phyloP scores from a whole-genome alignment of 768 basidiomycete species.

The Rhizopogon vinicolor region DNA sequence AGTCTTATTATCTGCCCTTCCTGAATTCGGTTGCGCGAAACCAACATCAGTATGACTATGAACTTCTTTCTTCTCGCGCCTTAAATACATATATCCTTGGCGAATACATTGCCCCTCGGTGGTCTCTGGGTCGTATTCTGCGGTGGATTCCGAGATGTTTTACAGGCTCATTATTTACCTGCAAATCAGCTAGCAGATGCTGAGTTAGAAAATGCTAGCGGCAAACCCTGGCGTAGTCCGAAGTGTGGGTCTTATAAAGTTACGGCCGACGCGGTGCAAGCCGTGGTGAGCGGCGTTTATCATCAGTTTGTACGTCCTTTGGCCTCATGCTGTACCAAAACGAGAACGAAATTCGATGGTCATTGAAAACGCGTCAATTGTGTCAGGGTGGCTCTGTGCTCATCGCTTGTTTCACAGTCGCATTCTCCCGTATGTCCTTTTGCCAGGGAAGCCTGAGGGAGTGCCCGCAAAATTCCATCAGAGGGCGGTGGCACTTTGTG shows the following conservation, averaged over 20 bases:
- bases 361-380: not conserved
- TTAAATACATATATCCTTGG: conserved; percentile 74
- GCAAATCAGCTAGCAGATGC: conserved; percentile 11
- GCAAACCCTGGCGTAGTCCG: conserved; percentile 32
- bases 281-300: conserved; percentile 70
- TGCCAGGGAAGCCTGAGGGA: conserved; percentile 20
- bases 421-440: conserved; percentile 26
- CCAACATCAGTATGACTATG: conserved; percentile 46
- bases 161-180: conserved; percentile 12
- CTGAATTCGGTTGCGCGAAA: conserved; percentile 50
- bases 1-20: conserved; percentile 70
- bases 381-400: conserved; percentile 27
- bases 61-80: conserved; percentile 48
- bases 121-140: conserved; percentile 69
- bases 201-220: conserved; percentile 22
- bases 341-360: conserved; percentile 5
- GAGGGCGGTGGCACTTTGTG: conserved; percentile 18
- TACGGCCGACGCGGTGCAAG: conserved; percentile 70
- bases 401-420: conserved; percentile 29
- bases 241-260: conserved; percentile 71
- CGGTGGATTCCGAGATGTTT: conserved; percentile 58
- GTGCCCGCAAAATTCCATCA: conserved; percentile 26
- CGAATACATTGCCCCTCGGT: conserved; percentile 64
- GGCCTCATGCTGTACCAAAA: conserved; percentile 10
- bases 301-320: conserved; percentile 66